Base-by-base conservation (phyloP, 2,329 filamentous ascomycete species). In the Trichoderma sp. region DNA sequence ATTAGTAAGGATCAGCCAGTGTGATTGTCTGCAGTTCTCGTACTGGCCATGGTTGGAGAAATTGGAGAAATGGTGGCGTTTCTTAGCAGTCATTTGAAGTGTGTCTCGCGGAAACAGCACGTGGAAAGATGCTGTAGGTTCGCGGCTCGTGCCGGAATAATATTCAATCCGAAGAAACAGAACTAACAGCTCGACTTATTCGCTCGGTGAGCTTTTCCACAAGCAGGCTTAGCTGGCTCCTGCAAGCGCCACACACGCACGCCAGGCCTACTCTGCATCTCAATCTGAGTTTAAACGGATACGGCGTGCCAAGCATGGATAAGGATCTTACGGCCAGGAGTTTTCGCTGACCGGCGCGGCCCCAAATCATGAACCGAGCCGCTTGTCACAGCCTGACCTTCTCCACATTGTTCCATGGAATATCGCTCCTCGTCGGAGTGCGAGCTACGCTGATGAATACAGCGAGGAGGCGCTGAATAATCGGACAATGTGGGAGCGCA, bases 341-440 rank as follows among this genome's bases (percentile, higher is more conserved):
- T 0, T 33, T 40, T 55, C 21, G n/a, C 29, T 35, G 14, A 2
- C 43, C 63, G 63, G 63, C 63, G 40, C 63, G 55, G 63, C 63
- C 40, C 55, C 40, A 52, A 52, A 52, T 67, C 55, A 67, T 29
- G 29, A 67, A 58, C 63, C 63, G 63, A 59, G 37, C 14, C 63
- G 56, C 21, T 27, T 35, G 27, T n/a, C 7, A 3, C 16, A 10
- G 8, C 27, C 49, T 27, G 24, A 14, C 35, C 49, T 24, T 29
- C 49, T 14, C 57, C 57, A 40, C 61, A 10, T n/a, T n/a, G n/a
- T 49, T 55, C 60, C 29, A 40, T 53, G 47, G 60, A 40, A 55
- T 14, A 16, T 24, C 14, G 29, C 43, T 35, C 16, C 59, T 35
- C 40, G 27, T 29, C 52, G 63, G 53, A 56, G 13, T 29, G 55